Evolutionary conservation across 2,329 filamentous ascomycete genomes (phyloP), one percentile per base, ranked within the genome.

Genomic region (Epichloe baconii): DNA sequence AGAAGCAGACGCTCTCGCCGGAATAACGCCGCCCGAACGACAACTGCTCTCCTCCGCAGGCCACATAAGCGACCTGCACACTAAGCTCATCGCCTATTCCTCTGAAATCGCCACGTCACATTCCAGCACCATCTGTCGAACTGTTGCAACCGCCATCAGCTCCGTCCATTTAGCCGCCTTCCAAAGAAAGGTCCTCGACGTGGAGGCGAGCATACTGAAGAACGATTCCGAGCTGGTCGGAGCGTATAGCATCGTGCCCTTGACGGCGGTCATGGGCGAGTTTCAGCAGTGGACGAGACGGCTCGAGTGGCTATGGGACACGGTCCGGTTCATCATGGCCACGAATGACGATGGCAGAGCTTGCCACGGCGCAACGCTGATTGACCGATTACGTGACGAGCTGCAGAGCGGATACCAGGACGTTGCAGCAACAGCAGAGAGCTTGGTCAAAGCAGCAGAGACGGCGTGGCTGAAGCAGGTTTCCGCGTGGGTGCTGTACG

Each of bases 391-490:
- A 49, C 78, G 88, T 35, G 70, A 72, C 14, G 86, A 91, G 67
- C 74, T 88, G 50, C 85, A 88, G 64, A 97, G 91, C 6, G 93
- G 93, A 14, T 97, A 94, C 66, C 74, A 80, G 7, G 89, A 96
- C 61, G 81, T 98, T 51, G 88, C 91, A 62, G 79, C 82, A 52
- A 83, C 86, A 40, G 85, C 88, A 0, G 70, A 81, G 55, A 80
- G 83, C 53, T 71, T 97, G 37, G 77, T 88, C n/a, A 78, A 73
- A 14, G 76, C 88, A 21, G 90, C 89, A 0, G 91, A 98, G 69
- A 85, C 80, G 34, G 86, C 90, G 8, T 98, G 93, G 93, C 71
- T 97, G 62, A 86, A 88, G 65, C 89, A 95, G 62, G 76, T 94
- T 11, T 86, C 88, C 4, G 86, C 86, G 26, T 98, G 91, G 91